Percentiles rank a stretch among this genome's conserved stretches.
phyloP scores from a whole-genome alignment of 768 basidiomycete species.

The Arthromyces matolae region DNA sequence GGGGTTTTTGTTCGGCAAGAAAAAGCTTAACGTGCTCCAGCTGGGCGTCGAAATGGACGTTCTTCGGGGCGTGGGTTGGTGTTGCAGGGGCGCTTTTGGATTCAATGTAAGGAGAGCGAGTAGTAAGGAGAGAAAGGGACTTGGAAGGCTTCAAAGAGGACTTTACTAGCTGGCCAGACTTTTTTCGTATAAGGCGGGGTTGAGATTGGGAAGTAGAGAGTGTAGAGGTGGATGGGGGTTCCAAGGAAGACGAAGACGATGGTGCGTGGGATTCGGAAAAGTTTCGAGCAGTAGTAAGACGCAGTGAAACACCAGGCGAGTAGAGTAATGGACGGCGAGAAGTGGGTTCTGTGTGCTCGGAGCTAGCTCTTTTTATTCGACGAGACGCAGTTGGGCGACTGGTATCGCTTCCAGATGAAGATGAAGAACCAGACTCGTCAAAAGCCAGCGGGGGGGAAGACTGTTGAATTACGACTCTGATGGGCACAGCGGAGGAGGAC shows the following conservation, averaged over 20 bases:
- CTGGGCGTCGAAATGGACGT: conserved; percentile 89
- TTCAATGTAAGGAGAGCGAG: conserved; percentile 32
- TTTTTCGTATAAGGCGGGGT: conserved; percentile 72
- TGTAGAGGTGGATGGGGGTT: conserved; percentile 22
- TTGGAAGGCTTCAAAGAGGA: conserved; percentile 79
- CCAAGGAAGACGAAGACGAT: conserved; percentile 11
- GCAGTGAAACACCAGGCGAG: conserved; percentile 37
- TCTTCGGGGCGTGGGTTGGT: conserved; percentile 66
- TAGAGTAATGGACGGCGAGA: conserved; percentile 30
- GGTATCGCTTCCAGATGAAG: conserved; percentile 13
- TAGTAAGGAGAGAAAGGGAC: conserved; percentile 52
- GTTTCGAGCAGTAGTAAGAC: conserved; percentile 26
- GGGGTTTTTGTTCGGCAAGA: conserved; percentile 90
- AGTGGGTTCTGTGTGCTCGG: neutral
- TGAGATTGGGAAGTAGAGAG: conserved; percentile 21
- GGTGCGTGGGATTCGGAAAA: conserved; percentile 30
- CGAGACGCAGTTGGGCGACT: conserved; percentile 7
- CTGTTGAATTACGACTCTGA: conserved; percentile 24
- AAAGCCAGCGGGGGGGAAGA: conserved; percentile 23
- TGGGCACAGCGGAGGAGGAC: conserved; percentile 21
- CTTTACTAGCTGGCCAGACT: conserved; percentile 91
- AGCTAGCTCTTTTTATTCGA: conserved; percentile 6
- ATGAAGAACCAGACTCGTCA: conserved; percentile 25
- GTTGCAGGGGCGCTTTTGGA: conserved; percentile 76
- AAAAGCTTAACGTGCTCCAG: conserved; percentile 95